phyloP scores from a whole-genome alignment of 495 filamentous ascomycete genomes.

The Penicillium desertorum region DNA sequence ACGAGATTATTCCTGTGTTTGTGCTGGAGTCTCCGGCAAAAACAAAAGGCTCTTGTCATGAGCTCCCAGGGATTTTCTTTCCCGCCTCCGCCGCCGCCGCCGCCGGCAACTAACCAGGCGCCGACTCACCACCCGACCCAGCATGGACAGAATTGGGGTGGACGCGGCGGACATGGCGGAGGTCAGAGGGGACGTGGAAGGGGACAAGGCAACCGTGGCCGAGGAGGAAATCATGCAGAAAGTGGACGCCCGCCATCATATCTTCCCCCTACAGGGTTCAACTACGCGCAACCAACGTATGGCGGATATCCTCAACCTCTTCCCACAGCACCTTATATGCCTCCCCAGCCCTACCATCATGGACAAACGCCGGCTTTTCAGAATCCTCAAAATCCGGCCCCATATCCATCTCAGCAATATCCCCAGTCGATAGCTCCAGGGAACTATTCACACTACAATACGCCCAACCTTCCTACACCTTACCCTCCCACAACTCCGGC shows the following conservation, averaged over 20 bases:
- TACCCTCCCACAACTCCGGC: constrained; percentile 28
- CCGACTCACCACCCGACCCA: constrained; percentile 28
- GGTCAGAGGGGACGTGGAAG: constrained; percentile 41
- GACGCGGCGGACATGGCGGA: constrained; percentile 43
- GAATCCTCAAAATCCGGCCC: constrained; percentile 22
- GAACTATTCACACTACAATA: constrained; percentile 35
- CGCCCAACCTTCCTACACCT: constrained; percentile 19
- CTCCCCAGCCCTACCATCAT: constrained; percentile 32
- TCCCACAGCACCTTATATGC: constrained; percentile 26
- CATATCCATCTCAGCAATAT: constrained; percentile 30
- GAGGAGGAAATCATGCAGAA: constrained; percentile 43
- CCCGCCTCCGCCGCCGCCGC: constrained; percentile 50
- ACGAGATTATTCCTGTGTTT: constrained; percentile 2
- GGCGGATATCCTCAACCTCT: constrained; percentile 34
- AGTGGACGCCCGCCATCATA: constrained; percentile 24
- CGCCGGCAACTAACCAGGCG: constrained; percentile 32
- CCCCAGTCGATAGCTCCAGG: constrained; percentile 31
- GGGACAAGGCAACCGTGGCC: constrained; percentile 51
- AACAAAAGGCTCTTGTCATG: constrained; percentile 36
- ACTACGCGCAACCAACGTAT: constrained; percentile 37
- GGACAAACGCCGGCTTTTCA: constrained; percentile 29
- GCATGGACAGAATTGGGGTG: constrained; percentile 37
- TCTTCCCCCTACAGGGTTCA: constrained; percentile 24
- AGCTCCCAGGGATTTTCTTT: constrained; percentile 52
- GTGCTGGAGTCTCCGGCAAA: constrained; percentile 27